These are phyloP conservation scores for Russula sp. DNA, from an alignment of 768 basidiomycete genomes.

Conservation along the genomic window DNA sequence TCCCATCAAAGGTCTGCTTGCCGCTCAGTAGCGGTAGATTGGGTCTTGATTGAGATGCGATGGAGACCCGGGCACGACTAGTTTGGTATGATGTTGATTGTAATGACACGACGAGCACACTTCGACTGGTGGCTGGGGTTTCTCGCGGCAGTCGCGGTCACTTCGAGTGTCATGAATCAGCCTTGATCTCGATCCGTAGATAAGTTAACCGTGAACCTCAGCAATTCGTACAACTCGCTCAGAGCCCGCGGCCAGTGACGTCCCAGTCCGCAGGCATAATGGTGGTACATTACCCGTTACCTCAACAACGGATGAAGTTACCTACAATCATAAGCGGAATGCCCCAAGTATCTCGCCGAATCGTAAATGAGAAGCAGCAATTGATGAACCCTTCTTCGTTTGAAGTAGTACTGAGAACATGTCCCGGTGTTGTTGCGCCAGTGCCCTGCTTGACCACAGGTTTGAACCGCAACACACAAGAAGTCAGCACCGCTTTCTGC, in stretches of 20 bases:
- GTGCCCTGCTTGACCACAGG: conserved; percentile 45
- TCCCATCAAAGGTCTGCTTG: too few relatives aligned
- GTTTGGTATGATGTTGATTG: too few relatives aligned
- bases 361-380: conserved; percentile 89
- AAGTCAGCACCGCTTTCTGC: conserved; percentile 90
- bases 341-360: conserved; percentile 75
- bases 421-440: conserved; percentile 26
- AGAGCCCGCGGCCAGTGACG: background rate
- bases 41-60: too few relatives aligned
- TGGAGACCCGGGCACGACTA: too few relatives aligned
- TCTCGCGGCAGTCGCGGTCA: too few relatives aligned
- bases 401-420: conserved; percentile 26
- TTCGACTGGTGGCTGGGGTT: too few relatives aligned
- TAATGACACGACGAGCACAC: too few relatives aligned
- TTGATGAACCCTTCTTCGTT: conserved; percentile 72
- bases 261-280: background rate
- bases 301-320: conserved; percentile 62
- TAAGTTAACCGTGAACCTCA: conserved; percentile 1
- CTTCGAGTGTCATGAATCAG: background rate
- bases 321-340: conserved; percentile 90
- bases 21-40: too few relatives aligned
- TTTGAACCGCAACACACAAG: conserved; percentile 79
- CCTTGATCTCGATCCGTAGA: background rate
- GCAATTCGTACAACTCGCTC: background rate
- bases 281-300: background rate